phyloP scores from a whole-genome alignment of 305 asterid species.

The Salvia sclarea region DNA sequence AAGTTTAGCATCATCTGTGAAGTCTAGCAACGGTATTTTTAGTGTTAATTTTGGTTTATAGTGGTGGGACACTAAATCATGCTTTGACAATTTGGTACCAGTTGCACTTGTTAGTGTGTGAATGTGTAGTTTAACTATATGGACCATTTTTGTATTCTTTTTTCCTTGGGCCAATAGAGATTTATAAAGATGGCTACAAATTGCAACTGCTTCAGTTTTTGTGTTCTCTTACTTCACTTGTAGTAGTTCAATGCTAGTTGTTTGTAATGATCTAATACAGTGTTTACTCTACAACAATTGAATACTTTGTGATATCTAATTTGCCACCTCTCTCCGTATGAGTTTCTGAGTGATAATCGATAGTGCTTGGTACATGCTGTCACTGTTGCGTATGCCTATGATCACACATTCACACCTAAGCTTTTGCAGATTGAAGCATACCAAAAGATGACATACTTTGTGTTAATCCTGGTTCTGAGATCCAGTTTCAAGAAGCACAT shows the following conservation, averaged over 20 bases:
- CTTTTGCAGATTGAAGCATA: slow-evolving; percentile 3
- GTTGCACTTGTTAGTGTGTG: slow-evolving; percentile 6
- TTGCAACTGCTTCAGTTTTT: background rate
- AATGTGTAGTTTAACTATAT: slow-evolving; percentile 21
- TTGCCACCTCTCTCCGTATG: background rate
- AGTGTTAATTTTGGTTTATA: slow-evolving; percentile 16
- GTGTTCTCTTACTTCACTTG: background rate
- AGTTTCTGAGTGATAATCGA: background rate
- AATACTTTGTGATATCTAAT: too few species aligned
- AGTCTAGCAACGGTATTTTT: background rate
- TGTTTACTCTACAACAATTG: too few species aligned
- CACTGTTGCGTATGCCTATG: background rate
- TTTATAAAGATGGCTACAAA: slow-evolving; percentile 14
- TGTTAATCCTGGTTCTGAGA: background rate
- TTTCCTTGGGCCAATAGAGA: slow-evolving; percentile 2
- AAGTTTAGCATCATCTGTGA: slow-evolving; percentile 35
- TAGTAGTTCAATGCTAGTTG: too few species aligned
- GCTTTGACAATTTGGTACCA: slow-evolving; percentile 20
- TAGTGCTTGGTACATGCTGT: background rate
- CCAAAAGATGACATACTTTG: background rate
- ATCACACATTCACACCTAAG: too few species aligned
- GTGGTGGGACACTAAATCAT: slow-evolving; percentile 20
- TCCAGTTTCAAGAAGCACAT: background rate
- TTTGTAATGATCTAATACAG: too few species aligned
- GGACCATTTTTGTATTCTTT: background rate